Percentiles rank a stretch among this genome's conserved stretches.
phyloP scores from a whole-genome alignment of 805 yeast genomes.

The Clavispora santaluciae region DNA sequence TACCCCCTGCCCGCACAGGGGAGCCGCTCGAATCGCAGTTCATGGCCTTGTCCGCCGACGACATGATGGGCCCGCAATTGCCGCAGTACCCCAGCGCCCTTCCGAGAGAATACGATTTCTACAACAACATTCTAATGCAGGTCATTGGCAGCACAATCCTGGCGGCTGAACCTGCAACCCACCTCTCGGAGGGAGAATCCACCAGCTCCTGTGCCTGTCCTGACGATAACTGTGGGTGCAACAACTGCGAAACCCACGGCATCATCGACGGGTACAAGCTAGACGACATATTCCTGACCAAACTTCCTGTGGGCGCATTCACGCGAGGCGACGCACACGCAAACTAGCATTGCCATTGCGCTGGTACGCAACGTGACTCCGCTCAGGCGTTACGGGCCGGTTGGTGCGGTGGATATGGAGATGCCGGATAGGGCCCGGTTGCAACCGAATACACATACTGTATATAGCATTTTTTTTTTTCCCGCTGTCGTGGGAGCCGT shows the following conservation, averaged over 20 bases:
- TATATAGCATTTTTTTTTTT: neutral
- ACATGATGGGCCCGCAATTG: neutral
- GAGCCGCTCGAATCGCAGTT: neutral
- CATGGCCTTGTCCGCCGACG: neutral
- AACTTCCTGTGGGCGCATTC: neutral
- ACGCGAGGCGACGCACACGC: neutral
- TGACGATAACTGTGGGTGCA: constrained; percentile 21
- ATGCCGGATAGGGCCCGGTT: no score
- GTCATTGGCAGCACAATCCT: constrained; percentile 2
- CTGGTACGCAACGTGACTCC: no score
- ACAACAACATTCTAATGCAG: constrained; percentile 2
- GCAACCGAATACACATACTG: no score
- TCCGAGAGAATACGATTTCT: constrained; percentile 2
- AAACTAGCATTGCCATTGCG: neutral
- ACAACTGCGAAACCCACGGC: constrained; percentile 42
- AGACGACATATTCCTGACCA: constrained; percentile 29
- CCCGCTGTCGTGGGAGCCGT: no score
- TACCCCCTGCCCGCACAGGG: neutral
- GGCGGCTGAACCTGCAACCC: neutral
- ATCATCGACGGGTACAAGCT: constrained; percentile 39
- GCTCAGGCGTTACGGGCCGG: no score
- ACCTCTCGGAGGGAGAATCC: neutral
- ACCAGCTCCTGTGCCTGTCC: constrained; percentile 12
- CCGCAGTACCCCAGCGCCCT: neutral
- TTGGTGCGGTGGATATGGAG: neutral